These are phyloP conservation scores for Aspergillus tanneri DNA, from an alignment of 2,329 filamentous ascomycete genomes.

Conservation along the genomic window DNA sequence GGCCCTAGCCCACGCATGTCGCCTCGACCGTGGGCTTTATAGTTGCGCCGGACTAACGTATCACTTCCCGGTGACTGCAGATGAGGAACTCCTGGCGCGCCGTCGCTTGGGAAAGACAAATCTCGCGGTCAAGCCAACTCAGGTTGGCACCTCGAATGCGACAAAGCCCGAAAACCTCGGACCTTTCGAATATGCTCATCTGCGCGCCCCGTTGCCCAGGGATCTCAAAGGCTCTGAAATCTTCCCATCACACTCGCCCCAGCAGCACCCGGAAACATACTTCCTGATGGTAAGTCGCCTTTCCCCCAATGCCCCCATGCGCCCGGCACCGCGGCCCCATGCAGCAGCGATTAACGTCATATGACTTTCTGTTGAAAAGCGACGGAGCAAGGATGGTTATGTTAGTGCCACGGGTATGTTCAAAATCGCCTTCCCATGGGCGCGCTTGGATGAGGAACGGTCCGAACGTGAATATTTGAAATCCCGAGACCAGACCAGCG, in stretches of 20 bases:
- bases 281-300: conserved; percentile 74
- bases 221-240: conserved; percentile 86
- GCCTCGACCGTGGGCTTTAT: conserved; percentile 5
- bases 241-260: conserved; percentile 69
- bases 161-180: conserved; percentile 72
- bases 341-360: conserved; percentile 1
- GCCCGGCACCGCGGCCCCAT: neutral
- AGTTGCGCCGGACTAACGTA: conserved; percentile 18
- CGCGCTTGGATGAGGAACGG: conserved; percentile 58
- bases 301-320: neutral
- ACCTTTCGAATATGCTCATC: conserved; percentile 91
- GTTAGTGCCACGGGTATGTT: conserved; percentile 69
- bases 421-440: conserved; percentile 67
- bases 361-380: conserved; percentile 37
- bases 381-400: conserved; percentile 65
- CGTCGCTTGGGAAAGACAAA: conserved; percentile 91
- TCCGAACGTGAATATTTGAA: conserved; percentile 74
- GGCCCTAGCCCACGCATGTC: conserved; percentile 3
- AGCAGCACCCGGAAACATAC: conserved; percentile 76
- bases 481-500: conserved; percentile 73
- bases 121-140: conserved; percentile 76
- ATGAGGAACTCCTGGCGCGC: conserved; percentile 72
- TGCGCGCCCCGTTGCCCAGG: conserved; percentile 87
- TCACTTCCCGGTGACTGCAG: conserved; percentile 43
- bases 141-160: conserved; percentile 68